phyloP scores from a whole-genome alignment of 1,139 yeast species.

The Kodamaea fungicola region DNA sequence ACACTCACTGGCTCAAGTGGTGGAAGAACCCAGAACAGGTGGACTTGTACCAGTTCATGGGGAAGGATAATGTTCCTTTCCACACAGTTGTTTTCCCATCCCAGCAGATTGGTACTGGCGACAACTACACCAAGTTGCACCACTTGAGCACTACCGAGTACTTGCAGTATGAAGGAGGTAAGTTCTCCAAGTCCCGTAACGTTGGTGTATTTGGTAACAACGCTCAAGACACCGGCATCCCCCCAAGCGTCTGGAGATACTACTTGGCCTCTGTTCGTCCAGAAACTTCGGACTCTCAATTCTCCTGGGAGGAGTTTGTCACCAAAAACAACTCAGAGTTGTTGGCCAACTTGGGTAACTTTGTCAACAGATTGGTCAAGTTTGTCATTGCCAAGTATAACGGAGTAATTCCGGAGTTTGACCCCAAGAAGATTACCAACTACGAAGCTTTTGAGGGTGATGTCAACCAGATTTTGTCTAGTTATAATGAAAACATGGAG shows the following conservation, averaged over 20 bases:
- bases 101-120: slow-evolving; percentile 81
- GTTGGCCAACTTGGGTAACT: slow-evolving; percentile 93
- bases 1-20: slow-evolving; percentile 71
- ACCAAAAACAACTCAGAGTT: slow-evolving; percentile 89
- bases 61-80: slow-evolving; percentile 98
- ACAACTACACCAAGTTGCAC: slow-evolving; percentile 86
- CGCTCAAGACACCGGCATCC: slow-evolving; percentile 87
- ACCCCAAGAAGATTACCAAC: slow-evolving; percentile 43
- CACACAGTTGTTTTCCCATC: slow-evolving; percentile 98
- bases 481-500: slow-evolving; percentile 73
- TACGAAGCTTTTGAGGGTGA: slow-evolving; percentile 54
- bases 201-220: slow-evolving; percentile 98
- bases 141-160: slow-evolving; percentile 94
- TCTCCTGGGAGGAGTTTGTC: slow-evolving; percentile 95
- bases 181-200: slow-evolving; percentile 94
- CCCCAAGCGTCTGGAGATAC: slow-evolving; percentile 97
- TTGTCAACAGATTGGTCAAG: slow-evolving; percentile 89
- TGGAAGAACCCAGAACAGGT: slow-evolving; percentile 90
- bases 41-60: slow-evolving; percentile 93
- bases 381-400: slow-evolving; percentile 88
- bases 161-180: slow-evolving; percentile 95
- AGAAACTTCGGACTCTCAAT: slow-evolving; percentile 91
- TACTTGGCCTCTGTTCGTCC: slow-evolving; percentile 92
- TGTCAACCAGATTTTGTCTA: slow-evolving; percentile 55
- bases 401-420: slow-evolving; percentile 75